These are phyloP conservation scores for Camellia oleifera DNA, from an alignment of 179 eudicot genomes.

Conservation along the genomic window DNA sequence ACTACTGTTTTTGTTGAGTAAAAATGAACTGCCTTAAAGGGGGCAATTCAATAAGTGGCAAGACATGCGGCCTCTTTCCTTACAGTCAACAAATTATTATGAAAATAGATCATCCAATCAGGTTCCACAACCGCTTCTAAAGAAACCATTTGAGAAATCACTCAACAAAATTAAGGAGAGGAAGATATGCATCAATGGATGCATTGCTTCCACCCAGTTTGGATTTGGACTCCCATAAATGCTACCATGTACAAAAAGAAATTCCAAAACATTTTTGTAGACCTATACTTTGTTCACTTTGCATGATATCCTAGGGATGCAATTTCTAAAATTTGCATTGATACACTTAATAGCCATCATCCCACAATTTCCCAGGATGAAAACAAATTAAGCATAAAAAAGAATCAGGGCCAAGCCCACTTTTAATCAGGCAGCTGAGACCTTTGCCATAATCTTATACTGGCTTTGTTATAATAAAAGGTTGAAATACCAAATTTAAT, in stretches of 20 bases:
- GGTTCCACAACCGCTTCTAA: neutral
- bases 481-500: neutral
- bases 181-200: neutral
- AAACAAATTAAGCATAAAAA: neutral
- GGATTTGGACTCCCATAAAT: neutral
- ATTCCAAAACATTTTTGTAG: neutral
- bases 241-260: neutral
- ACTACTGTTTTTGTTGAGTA: neutral
- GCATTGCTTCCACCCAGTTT: neutral
- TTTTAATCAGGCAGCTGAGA: slow-evolving; percentile 6
- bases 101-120: neutral
- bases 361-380: neutral
- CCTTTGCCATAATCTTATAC: slow-evolving; percentile 6
- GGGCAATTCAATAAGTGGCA: too few species aligned
- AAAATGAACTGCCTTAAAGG: too few species aligned
- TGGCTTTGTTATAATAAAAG: neutral
- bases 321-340: neutral
- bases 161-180: too few species aligned
- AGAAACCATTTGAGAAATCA: neutral
- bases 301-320: neutral
- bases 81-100: neutral
- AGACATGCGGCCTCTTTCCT: too few species aligned
- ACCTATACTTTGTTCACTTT: neutral
- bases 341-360: neutral
- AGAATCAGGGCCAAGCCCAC: neutral